Evolutionary conservation across 768 basidiomycete genomes (phyloP).

Genomic region (Agaricus subrufescens): DNA sequence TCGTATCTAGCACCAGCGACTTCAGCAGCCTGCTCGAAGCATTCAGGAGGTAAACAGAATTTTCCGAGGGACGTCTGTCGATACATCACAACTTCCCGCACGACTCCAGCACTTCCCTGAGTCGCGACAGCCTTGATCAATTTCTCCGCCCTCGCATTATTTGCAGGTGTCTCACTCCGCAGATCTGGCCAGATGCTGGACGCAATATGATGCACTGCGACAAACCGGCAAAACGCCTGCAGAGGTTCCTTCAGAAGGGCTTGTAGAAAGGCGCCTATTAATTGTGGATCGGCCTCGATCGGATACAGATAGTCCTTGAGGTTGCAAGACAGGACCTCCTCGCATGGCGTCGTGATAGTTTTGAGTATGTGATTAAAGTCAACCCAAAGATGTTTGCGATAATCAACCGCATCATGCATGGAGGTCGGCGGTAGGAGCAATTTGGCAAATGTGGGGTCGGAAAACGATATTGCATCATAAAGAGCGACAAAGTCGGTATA

Average conservation of each 20-base stretch:
- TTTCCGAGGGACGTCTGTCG: constrained; percentile 35
- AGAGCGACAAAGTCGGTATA: constrained; percentile 88
- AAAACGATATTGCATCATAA: constrained; percentile 91
- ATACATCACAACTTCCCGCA: constrained; percentile 57
- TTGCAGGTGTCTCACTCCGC: constrained; percentile 16
- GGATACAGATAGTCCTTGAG: constrained; percentile 69
- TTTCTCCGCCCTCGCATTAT: constrained; percentile 35
- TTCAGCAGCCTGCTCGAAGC: constrained; percentile 33
- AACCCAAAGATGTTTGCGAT: constrained; percentile 78
- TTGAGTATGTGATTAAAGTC: constrained; percentile 68
- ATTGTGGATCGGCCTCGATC: constrained; percentile 53
- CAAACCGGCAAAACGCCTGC: constrained; percentile 55
- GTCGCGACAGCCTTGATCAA: constrained; percentile 47
- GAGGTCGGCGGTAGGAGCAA: constrained; percentile 75
- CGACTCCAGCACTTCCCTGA: constrained; percentile 41
- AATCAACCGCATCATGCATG: constrained; percentile 76
- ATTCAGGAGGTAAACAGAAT: constrained; percentile 43
- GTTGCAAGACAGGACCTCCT: constrained; percentile 48
- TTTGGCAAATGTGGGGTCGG: constrained; percentile 67
- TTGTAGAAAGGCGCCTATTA: constrained; percentile 61
- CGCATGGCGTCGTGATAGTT: constrained; percentile 48
- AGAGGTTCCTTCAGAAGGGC: constrained; percentile 42
- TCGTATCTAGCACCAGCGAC: constrained; percentile 18
- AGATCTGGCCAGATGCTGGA: constrained; percentile 71
- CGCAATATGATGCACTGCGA: constrained; percentile 80